Evolutionary conservation across 768 basidiomycete genomes (phyloP).

Genomic region (Peribolospora kevripleyi): DNA sequence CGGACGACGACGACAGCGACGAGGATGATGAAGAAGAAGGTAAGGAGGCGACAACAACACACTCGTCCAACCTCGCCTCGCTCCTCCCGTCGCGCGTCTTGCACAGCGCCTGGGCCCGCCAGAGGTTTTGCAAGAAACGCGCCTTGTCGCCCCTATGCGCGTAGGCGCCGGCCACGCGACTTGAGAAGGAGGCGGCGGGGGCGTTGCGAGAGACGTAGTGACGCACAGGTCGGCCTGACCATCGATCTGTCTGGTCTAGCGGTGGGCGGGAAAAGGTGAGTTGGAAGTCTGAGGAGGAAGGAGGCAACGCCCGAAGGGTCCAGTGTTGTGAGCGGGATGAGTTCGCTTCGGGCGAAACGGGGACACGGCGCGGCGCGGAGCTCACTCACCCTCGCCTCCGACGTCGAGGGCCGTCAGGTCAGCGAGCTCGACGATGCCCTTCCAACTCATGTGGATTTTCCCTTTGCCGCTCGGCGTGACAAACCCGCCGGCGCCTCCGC

Average conservation of each 20-base stretch:
- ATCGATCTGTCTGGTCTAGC: constrained; percentile 54
- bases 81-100: too few relatives aligned
- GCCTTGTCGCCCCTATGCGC: too few relatives aligned
- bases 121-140: too few relatives aligned
- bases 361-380: neutral
- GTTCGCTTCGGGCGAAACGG: too few relatives aligned
- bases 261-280: constrained; percentile 64
- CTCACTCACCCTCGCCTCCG: constrained; percentile 49
- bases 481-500: constrained; percentile 29
- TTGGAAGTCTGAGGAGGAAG: constrained; percentile 39
- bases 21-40: too few relatives aligned
- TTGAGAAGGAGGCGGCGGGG: too few relatives aligned
- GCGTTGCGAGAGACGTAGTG: constrained; percentile 26
- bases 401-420: constrained; percentile 54
- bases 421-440: constrained; percentile 58
- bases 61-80: too few relatives aligned
- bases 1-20: too few relatives aligned
- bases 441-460: constrained; percentile 58
- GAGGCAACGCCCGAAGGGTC: constrained; percentile 6
- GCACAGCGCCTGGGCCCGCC: too few relatives aligned
- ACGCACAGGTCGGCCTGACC: constrained; percentile 69
- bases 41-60: too few relatives aligned
- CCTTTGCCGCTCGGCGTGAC: constrained; percentile 37
- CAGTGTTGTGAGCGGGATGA: neutral
- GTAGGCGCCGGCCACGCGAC: too few relatives aligned